A percentile compares a stretch with the other conserved stretches of the same genome.
Conservation (phyloP, 2,329 filamentous ascomycete species). For the Diplodia sapinea region DNA sequence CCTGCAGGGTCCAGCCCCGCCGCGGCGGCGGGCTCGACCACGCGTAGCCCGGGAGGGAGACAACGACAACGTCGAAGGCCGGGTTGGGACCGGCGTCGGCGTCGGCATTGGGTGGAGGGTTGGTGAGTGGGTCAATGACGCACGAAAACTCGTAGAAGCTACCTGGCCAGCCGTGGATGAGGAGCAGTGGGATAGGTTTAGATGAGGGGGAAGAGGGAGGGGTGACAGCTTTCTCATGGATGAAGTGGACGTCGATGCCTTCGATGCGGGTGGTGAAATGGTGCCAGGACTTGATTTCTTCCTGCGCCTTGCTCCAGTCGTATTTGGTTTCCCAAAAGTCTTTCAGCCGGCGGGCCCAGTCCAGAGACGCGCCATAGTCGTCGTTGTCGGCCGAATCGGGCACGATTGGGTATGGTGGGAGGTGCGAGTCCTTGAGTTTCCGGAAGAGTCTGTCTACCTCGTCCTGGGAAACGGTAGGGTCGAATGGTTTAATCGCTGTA, state of each 20-base stretch:
- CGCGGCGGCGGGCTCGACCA: conserved; percentile 49
- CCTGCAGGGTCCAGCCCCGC: conserved; percentile 45
- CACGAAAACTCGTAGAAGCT: conserved; percentile 54
- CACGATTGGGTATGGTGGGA: conserved; percentile 45
- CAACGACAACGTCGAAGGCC: conserved; percentile 64
- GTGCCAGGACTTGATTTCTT: conserved; percentile 42
- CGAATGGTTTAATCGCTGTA: conserved; percentile 42
- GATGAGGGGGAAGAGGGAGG: conserved; percentile 34
- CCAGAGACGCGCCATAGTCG: conserved; percentile 43
- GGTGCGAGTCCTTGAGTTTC: conserved; percentile 45
- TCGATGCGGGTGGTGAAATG: conserved; percentile 48
- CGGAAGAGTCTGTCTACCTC: conserved; percentile 47
- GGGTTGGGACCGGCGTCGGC: conserved; percentile 17
- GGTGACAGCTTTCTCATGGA: conserved; percentile 44
- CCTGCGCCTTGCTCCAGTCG: conserved; percentile 44
- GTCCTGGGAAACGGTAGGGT: conserved; percentile 42
- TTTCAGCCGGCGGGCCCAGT: conserved; percentile 46
- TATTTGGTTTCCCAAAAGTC: conserved; percentile 44
- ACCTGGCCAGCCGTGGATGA: conserved; percentile 55
- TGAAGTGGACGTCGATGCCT: conserved; percentile 47
- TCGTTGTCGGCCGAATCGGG: conserved; percentile 41
- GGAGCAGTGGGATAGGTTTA: conserved; percentile 49
- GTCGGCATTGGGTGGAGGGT: conserved; percentile 31
- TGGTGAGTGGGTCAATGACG: conserved; percentile 47
- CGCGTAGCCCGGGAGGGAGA: conserved; percentile 62